Evolutionary conservation across 805 yeast species (phyloP), one percentile per base, ranked within the genome.

Genomic region (Candida adriatica): DNA sequence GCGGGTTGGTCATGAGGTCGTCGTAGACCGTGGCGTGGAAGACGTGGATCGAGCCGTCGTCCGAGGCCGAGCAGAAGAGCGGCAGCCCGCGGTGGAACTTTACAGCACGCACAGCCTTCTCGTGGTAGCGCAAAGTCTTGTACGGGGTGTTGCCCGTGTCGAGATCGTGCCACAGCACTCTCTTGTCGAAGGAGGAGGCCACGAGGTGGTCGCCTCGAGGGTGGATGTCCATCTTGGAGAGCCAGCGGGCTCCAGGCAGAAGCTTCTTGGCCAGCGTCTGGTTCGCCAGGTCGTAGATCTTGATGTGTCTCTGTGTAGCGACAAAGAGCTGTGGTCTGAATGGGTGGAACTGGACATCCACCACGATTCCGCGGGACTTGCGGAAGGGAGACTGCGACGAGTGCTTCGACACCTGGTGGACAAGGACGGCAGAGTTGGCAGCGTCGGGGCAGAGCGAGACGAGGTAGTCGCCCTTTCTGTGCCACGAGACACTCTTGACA

Each of bases 11-110:
- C 85, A 90, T 79, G 58, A 84, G 70, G 56, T 87, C 95, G 55
- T 90, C 97, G 58, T 90, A 92, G 4, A 92, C 96, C 5, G 94
- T 83, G 21, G 92, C 94, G 59, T 92, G 98, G 84, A 92, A 85
- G 18, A 92, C 83, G 62, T 92, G 95, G 43, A 92, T 76, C 19
- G 69, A 61, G 11, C 96, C 97, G 61, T 92, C 98, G 56, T 92
- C 98, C 14, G 95, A 78, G 5, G 95, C 95, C 10, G 95, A 82
- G 41, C 95, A 86, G 62, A 94, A 90, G 39, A 92, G 66, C 29
- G 98, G 98, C 43, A 88, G 64, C 26, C 80, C 75, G 53, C 79
- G 82, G 62, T 92, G 98, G 76, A 81, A 92, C 27, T 75, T 68
- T 29, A 86, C 87, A 27, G 79, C 69, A 55, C 98, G 76, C 20